phyloP scores from a whole-genome alignment of 495 filamentous ascomycete genomes.

The Hypoxylon perforatum region DNA sequence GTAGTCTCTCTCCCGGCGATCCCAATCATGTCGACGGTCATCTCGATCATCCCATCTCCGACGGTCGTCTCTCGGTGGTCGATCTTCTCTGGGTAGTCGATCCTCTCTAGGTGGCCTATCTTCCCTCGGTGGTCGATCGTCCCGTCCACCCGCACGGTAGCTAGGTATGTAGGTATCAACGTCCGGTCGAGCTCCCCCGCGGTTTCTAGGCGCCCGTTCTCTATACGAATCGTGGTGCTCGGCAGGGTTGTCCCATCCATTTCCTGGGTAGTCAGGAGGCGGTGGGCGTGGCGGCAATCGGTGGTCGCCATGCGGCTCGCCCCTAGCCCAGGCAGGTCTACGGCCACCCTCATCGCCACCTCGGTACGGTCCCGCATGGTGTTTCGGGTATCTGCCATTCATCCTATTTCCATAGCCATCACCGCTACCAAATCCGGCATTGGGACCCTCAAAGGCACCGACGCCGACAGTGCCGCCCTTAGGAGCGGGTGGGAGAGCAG shows the following conservation, averaged over 20 bases:
- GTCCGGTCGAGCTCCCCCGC: slow-evolving; percentile 51
- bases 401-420: slow-evolving; percentile 60
- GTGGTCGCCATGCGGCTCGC: slow-evolving; percentile 55
- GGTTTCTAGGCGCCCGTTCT: slow-evolving; percentile 48
- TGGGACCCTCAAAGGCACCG: slow-evolving; percentile 69
- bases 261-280: slow-evolving; percentile 50
- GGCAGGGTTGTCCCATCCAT: slow-evolving; percentile 51
- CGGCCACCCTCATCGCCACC: slow-evolving; percentile 55
- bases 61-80: slow-evolving; percentile 53
- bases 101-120: slow-evolving; percentile 47
- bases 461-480: slow-evolving; percentile 88
- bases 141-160: slow-evolving; percentile 54
- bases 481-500: slow-evolving; percentile 85
- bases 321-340: slow-evolving; percentile 55
- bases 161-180: slow-evolving; percentile 72
- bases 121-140: slow-evolving; percentile 45
- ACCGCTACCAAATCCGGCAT: slow-evolving; percentile 56
- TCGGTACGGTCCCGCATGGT: slow-evolving; percentile 46
- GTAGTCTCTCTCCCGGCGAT: slow-evolving; percentile 56
- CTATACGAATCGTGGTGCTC: slow-evolving; percentile 52
- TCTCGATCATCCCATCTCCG: slow-evolving; percentile 59
- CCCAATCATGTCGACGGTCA: slow-evolving; percentile 47
- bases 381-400: slow-evolving; percentile 52
- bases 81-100: slow-evolving; percentile 42
- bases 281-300: slow-evolving; percentile 59